A percentile compares a stretch with the other conserved stretches of the same genome.
phyloP scores from a whole-genome alignment of 2,329 filamentous ascomycete genomes.

The Drechslera avenae region DNA sequence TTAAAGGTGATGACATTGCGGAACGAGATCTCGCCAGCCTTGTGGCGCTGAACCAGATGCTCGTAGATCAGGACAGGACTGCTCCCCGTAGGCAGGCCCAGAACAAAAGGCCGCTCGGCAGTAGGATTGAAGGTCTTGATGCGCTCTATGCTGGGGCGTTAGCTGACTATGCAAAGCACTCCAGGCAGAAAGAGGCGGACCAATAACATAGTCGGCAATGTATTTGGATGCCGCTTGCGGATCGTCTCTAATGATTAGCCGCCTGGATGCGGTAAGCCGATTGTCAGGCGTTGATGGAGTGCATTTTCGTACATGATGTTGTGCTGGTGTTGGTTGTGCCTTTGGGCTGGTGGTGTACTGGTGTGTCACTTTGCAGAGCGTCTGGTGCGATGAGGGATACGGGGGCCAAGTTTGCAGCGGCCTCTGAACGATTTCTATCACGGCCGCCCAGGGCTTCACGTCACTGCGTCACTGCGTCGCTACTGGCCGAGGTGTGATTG shows the following conservation, averaged over 20 bases:
- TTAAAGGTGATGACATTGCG: slow-evolving; percentile 90
- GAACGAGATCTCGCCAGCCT: slow-evolving; percentile 78
- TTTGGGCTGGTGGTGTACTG: neutral
- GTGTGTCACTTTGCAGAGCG: slow-evolving; percentile 10
- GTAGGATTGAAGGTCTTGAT: slow-evolving; percentile 79
- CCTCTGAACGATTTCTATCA: slow-evolving; percentile 25
- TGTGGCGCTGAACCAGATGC: slow-evolving; percentile 72
- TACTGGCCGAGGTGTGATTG: slow-evolving; percentile 15
- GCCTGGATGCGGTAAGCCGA: slow-evolving; percentile 60
- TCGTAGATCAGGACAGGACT: slow-evolving; percentile 80
- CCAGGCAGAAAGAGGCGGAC: slow-evolving; percentile 50
- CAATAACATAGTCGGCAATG: slow-evolving; percentile 80
- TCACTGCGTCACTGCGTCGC: slow-evolving; percentile 16
- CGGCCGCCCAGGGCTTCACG: slow-evolving; percentile 18
- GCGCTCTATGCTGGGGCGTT: slow-evolving; percentile 60
- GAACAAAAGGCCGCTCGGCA: slow-evolving; percentile 74
- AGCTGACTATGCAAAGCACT: slow-evolving; percentile 23
- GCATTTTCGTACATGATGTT: slow-evolving; percentile 41
- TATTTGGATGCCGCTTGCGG: slow-evolving; percentile 71
- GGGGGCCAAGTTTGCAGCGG: slow-evolving; percentile 4
- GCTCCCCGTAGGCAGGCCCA: slow-evolving; percentile 82
- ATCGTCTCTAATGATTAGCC: slow-evolving; percentile 81
- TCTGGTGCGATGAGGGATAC: slow-evolving; percentile 1
- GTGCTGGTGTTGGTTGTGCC: slow-evolving; percentile 10
- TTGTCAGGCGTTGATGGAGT: slow-evolving; percentile 19